phyloP scores from a whole-genome alignment of 148 eudicot species.

The Polygonum maritimum region DNA sequence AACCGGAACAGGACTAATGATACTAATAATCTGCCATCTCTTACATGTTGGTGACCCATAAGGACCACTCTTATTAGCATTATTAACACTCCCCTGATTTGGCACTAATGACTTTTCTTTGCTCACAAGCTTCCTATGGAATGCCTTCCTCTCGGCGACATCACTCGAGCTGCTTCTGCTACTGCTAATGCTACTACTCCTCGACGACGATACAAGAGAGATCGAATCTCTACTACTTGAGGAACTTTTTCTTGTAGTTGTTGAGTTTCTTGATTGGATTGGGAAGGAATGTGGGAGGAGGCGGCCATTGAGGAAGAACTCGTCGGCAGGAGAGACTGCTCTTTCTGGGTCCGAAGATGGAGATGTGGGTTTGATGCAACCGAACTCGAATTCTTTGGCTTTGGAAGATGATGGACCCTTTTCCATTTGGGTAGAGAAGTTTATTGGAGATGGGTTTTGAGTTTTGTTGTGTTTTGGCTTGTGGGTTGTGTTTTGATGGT shows the following conservation, averaged over 20 bases:
- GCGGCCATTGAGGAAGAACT: slow-evolving; percentile 60
- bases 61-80: not conserved
- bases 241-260: slow-evolving; percentile 29
- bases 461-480: not conserved
- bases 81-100: not conserved
- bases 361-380: slow-evolving; percentile 26
- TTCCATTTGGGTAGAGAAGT: not conserved
- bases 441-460: not conserved
- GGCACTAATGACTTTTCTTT: not conserved
- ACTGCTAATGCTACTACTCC: slow-evolving; percentile 31
- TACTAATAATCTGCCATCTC: slow-evolving; percentile 46
- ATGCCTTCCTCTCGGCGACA: slow-evolving; percentile 23
- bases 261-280: slow-evolving; percentile 19
- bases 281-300: slow-evolving; percentile 67
- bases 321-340: slow-evolving; percentile 62
- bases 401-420: not conserved
- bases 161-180: slow-evolving; percentile 28
- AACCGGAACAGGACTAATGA: slow-evolving; percentile 28
- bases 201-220: slow-evolving; percentile 39
- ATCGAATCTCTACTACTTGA: slow-evolving; percentile 16
- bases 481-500: not conserved
- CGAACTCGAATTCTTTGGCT: slow-evolving; percentile 46
- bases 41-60: slow-evolving; percentile 1
- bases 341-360: not conserved
- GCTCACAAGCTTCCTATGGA: slow-evolving; percentile 3